phyloP scores from a whole-genome alignment of 75 land plant genomes.

The Selaginella moellendorffii region DNA sequence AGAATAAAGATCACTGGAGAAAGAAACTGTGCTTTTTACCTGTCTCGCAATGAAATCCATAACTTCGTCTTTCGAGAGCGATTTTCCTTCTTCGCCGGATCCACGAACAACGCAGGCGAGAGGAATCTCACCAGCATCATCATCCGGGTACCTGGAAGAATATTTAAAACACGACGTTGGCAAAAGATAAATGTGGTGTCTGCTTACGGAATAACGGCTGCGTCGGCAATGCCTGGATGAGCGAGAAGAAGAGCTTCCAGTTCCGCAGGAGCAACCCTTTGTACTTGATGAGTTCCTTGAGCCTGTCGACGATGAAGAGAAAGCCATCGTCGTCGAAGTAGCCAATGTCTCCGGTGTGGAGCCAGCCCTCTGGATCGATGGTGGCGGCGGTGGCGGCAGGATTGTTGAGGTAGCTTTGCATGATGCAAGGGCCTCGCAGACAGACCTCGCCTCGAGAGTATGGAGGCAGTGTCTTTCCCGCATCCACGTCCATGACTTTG shows the following conservation, averaged over 20 bases:
- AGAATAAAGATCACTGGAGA: too few relatives aligned
- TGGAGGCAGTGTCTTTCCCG: background rate
- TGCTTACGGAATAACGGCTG: slow-evolving; percentile 71
- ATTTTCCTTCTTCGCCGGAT: background rate
- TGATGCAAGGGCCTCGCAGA: slow-evolving; percentile 23
- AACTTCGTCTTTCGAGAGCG: background rate
- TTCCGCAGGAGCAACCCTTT: background rate
- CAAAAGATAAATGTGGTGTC: background rate
- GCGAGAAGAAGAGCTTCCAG: slow-evolving; percentile 34
- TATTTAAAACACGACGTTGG: background rate
- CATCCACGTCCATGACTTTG: background rate
- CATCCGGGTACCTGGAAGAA: slow-evolving; percentile 43
- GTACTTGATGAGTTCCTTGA: background rate
- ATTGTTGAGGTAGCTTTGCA: slow-evolving; percentile 13
- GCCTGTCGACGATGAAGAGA: background rate
- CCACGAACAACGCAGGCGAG: slow-evolving; percentile 72
- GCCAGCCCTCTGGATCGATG: background rate
- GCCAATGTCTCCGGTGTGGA: background rate
- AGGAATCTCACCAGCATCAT: slow-evolving; percentile 77
- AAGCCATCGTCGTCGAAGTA: background rate
- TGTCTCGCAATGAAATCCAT: background rate
- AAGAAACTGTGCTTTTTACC: too few relatives aligned
- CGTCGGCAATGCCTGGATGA: slow-evolving; percentile 51
- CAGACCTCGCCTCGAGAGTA: slow-evolving; percentile 20
- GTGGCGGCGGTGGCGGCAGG: background rate